Base-by-base conservation (phyloP, 2,329 filamentous ascomycete species). In the Hypoxylon sp. region DNA sequence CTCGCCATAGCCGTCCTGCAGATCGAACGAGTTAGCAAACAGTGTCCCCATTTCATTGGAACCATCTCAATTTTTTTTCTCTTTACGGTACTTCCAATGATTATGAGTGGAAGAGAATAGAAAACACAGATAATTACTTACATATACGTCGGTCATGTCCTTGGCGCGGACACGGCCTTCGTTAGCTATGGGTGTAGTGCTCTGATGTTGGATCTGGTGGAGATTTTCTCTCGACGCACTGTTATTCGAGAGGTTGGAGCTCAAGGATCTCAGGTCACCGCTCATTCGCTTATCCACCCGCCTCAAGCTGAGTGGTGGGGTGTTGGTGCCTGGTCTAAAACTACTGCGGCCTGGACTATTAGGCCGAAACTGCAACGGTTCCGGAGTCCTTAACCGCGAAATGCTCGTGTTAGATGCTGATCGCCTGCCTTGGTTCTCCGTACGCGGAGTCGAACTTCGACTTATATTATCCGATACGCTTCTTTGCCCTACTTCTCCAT, bases 121-220 rank as follows among this genome's bases (percentile, higher is more conserved):
- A 26, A 22, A 22, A 44, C 3, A 44, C 17, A 19, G 13, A 65
- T 39, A 48, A 60, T 39, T 59, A 92, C 94, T 91, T 88, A 97
- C 94, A 84, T 92, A 97, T 83, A 97, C 91, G 86, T 97, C 93
- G 80, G 93, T 87, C 93, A 97, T 97, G 83, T 91, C 92, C 85
- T 90, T 91, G 79, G 91, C 84, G 80, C 93, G 92, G 83, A 89
- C 90, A 83, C 94, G 94, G 84, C 93, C 92, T 87, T 94, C 93
- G 84, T 95, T 94, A 81, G 91, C 92, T 82, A 94, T 87, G 76
- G 93, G 92, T 79, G 91, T 91, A 73, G 78, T 79, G 71, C 68
- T 79, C 62, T 76, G 72, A 17, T 51, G 52, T n/a, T 63, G 65
- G 62, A 48, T 59, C 29, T 66, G 72, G 72, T 73, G 71, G 73